phyloP scores from a whole-genome alignment of 164 flowering plant genomes.

The Malania oleifera region DNA sequence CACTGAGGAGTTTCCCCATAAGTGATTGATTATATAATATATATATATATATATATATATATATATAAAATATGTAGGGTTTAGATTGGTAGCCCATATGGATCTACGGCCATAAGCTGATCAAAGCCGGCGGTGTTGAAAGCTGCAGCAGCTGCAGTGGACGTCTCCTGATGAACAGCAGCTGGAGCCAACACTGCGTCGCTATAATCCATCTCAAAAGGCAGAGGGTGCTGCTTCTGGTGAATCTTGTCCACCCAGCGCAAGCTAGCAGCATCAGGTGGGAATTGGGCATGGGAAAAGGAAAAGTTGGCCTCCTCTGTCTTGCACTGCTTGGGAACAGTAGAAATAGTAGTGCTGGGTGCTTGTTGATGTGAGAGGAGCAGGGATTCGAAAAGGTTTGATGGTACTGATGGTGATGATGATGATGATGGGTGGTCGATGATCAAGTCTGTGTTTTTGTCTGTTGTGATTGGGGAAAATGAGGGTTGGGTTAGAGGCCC shows the following conservation, averaged over 20 bases:
- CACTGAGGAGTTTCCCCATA: no score
- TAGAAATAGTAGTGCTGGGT: no score
- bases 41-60: neutral
- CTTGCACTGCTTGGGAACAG: constrained; percentile 37
- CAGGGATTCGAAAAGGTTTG: constrained; percentile 27
- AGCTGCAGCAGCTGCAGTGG: constrained; percentile 34
- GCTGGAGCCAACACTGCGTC: constrained; percentile 15
- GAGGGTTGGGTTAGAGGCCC: constrained; percentile 19
- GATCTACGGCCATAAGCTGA: constrained; percentile 23
- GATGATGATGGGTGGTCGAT: constrained; percentile 20
- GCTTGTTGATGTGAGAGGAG: constrained; percentile 33
- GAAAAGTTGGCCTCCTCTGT: constrained; percentile 31
- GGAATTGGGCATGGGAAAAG: constrained; percentile 28
- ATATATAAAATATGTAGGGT: no score
- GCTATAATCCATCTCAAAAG: constrained; percentile 31
- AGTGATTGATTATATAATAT: no score
- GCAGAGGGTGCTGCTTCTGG: constrained; percentile 22
- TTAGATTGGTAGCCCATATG: neutral
- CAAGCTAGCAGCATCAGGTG: constrained; percentile 8
- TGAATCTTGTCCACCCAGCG: constrained; percentile 22
- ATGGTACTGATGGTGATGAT: constrained; percentile 19
- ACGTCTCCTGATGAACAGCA: constrained; percentile 24
- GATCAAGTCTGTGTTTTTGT: constrained; percentile 7
- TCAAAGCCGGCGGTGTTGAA: constrained; percentile 32
- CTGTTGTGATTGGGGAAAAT: constrained; percentile 5